These are phyloP conservation scores for Pythium myriotylum DNA, from an alignment of 352 stramenopile species.

Conservation along the genomic window DNA sequence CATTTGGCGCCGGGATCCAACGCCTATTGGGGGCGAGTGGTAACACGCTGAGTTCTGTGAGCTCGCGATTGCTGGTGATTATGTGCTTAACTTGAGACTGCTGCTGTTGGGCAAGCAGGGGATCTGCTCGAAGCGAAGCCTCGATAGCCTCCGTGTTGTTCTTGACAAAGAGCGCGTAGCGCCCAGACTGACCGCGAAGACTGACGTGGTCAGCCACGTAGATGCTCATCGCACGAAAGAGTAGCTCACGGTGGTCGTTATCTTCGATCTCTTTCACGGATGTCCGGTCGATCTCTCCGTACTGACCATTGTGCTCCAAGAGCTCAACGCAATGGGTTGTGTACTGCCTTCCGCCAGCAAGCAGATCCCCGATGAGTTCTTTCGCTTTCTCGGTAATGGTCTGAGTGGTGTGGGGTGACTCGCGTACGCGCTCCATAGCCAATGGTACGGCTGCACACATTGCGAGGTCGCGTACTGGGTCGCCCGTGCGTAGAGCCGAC, in stretches of 20 bases:
- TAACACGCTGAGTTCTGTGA: slow-evolving; percentile 6
- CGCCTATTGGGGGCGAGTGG: slow-evolving; percentile 27
- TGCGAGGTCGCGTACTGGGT: slow-evolving; percentile 44
- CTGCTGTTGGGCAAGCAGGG: slow-evolving; percentile 7
- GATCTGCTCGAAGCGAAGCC: slow-evolving; percentile 1
- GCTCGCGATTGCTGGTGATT: slow-evolving; percentile 8
- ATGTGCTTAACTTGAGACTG: slow-evolving; percentile 16
- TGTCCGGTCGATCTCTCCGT: slow-evolving; percentile 27
- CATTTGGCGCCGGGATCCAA: slow-evolving; percentile 33
- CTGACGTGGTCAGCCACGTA: slow-evolving; percentile 49
- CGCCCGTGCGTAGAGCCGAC: slow-evolving; percentile 37
- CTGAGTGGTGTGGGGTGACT: slow-evolving; percentile 22
- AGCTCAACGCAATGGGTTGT: slow-evolving; percentile 45
- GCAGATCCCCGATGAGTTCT: slow-evolving; percentile 12
- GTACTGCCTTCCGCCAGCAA: slow-evolving; percentile 10
- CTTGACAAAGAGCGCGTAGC: slow-evolving; percentile 56
- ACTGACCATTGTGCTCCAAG: slow-evolving; percentile 44
- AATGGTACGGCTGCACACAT: slow-evolving; percentile 49
- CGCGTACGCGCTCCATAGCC: slow-evolving; percentile 33
- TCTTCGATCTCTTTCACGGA: slow-evolving; percentile 37
- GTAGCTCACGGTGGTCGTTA: slow-evolving; percentile 43
- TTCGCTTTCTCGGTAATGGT: slow-evolving; percentile 20
- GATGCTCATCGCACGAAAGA: slow-evolving; percentile 56
- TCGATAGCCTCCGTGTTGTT: slow-evolving; percentile 8
- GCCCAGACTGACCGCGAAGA: slow-evolving; percentile 39